These are phyloP conservation scores for Penicillium capsulatum DNA, from an alignment of 2,329 filamentous ascomycete genomes.

Conservation along the genomic window DNA sequence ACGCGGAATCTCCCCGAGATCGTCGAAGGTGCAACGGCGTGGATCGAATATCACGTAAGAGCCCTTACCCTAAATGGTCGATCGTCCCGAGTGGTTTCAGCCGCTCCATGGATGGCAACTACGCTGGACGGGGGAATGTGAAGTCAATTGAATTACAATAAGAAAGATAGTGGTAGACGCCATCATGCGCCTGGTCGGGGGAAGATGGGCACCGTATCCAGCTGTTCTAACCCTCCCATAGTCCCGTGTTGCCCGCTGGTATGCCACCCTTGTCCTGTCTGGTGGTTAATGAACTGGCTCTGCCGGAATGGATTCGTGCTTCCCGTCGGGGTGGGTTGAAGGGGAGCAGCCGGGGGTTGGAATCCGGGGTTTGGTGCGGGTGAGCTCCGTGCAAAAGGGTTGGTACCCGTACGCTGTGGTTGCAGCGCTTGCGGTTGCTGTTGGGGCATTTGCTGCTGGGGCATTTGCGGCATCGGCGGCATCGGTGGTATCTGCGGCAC, in stretches of 20 bases:
- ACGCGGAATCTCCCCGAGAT: neutral
- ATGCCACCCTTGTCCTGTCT: constrained; percentile 86
- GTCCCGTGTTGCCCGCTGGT: constrained; percentile 67
- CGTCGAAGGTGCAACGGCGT: neutral
- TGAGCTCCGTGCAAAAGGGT: constrained; percentile 62
- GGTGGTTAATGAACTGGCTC: constrained; percentile 81
- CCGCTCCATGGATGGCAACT: too few relatives aligned
- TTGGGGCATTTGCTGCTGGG: constrained; percentile 25
- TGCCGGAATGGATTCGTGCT: constrained; percentile 95
- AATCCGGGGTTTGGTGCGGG: constrained; percentile 39
- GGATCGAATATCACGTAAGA: constrained; percentile 1
- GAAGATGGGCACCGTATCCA: constrained; percentile 79
- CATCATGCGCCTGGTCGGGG: constrained; percentile 61
- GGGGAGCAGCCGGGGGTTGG: constrained; percentile 33
- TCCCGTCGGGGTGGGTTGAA: constrained; percentile 74
- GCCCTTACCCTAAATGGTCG: too few relatives aligned
- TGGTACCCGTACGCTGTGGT: constrained; percentile 63
- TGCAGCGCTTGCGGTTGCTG: constrained; percentile 44
- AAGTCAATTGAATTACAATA: constrained; percentile 12
- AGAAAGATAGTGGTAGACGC: constrained; percentile 9
- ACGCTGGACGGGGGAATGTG: too few relatives aligned
- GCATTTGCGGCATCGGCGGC: too few relatives aligned
- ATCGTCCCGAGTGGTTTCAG: too few relatives aligned
- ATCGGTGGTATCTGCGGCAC: too few relatives aligned
- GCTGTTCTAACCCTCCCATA: constrained; percentile 68